phyloP scores from a whole-genome alignment of 805 yeast genomes.

The Candida patagonica region DNA sequence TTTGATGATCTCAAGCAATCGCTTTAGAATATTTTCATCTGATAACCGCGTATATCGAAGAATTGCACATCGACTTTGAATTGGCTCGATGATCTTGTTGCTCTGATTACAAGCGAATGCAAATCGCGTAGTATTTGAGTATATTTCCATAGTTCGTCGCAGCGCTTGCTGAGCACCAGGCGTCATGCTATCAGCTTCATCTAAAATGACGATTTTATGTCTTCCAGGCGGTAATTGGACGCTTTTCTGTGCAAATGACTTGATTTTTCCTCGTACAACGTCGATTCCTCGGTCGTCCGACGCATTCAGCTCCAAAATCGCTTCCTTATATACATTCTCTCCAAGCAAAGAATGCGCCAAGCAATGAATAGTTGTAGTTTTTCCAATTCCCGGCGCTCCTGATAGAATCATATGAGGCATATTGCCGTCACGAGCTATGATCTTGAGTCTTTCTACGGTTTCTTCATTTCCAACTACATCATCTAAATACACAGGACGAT shows the following conservation, averaged over 20 bases:
- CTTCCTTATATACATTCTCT: constrained; percentile 54
- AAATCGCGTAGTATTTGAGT: constrained; percentile 90
- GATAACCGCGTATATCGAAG: constrained; percentile 70
- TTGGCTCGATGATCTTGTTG: constrained; percentile 89
- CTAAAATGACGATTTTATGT: constrained; percentile 86
- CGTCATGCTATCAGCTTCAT: constrained; percentile 96
- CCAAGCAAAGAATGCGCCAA: constrained; percentile 80
- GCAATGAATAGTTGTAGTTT: constrained; percentile 89
- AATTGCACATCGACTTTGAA: constrained; percentile 94
- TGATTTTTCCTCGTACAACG: constrained; percentile 86
- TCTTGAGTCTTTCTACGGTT: constrained; percentile 71
- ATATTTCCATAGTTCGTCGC: constrained; percentile 90
- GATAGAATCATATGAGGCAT: constrained; percentile 94
- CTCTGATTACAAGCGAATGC: constrained; percentile 98
- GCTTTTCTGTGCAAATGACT: constrained; percentile 92
- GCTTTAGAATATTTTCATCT: constrained; percentile 75
- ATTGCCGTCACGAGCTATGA: constrained; percentile 87
- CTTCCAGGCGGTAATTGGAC: constrained; percentile 79
- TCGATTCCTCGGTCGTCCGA: constrained; percentile 97
- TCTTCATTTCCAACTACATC: constrained; percentile 94
- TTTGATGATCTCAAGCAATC: constrained; percentile 62
- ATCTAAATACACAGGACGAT: constrained; percentile 67
- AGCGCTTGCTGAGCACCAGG: constrained; percentile 95
- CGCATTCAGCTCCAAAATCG: constrained; percentile 88
- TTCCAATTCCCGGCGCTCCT: constrained; percentile 95